Base-by-base conservation (phyloP, 331 rosid species). In the Dryas integrifolia region DNA sequence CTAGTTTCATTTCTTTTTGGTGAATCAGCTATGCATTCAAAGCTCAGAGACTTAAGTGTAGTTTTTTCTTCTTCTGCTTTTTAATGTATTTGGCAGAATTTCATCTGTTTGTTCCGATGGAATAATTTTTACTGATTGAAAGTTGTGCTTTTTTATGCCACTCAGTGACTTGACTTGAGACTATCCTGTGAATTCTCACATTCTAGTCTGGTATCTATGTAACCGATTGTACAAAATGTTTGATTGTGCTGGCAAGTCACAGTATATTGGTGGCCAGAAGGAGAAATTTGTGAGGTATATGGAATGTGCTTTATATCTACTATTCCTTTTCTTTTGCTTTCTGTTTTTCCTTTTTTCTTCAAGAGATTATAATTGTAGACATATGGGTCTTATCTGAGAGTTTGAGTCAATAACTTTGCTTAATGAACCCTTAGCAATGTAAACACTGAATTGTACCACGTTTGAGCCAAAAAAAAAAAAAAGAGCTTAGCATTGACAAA, bases 251-350 rank as follows among this genome's bases (percentile, higher is more conserved):
- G 81, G 72, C 86, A 92, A 89, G 78, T 85, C 97, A 46, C 97
- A 88, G 64, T 92, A 83, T 72, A 88, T 89, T 60, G 88, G 86
- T 53, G 97, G 97, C 72, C 91, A 86, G 21, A 88, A 78, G 78
- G 96, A 92, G 82, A 92, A 88, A 79, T 89, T 92, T 81, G 97
- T 89, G 58, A 89, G 97, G 97, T 92, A 87, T 26, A 87, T 26
- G 58, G 1, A 67, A 69, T 60, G 4, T 70, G 65, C 65, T 51
- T 39, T 68, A 16, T 59, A 53, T 40, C 51, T 64, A 18, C 2
- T 67, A 10, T 15, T 4, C 40, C 21, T 55, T 38, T 8, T 7
- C n/a, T 70, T 43, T 13, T 12, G 40, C n/a, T 18, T 43, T 65
- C 55, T 7, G 8, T 45, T 65, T 44, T n/a, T 7, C 9, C 16